These are phyloP conservation scores for Boehmeria nivea DNA, from an alignment of 306 rosid species.

Conservation along the genomic window DNA sequence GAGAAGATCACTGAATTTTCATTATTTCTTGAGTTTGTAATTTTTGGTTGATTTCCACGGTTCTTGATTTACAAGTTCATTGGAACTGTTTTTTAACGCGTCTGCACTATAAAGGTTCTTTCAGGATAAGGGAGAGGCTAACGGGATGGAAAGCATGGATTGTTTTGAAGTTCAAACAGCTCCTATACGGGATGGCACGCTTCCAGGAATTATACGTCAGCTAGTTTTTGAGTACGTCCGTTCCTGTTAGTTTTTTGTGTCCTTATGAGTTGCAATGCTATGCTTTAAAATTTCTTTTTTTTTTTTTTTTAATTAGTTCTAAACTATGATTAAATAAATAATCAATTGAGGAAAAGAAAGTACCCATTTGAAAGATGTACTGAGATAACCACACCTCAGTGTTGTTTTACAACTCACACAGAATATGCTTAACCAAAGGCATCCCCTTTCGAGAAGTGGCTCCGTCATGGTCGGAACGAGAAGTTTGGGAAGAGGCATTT, in stretches of 20 bases:
- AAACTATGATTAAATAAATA: background rate
- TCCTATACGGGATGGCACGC: slow-evolving; percentile 64
- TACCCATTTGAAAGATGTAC: slow-evolving; percentile 7
- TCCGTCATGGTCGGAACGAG: slow-evolving; percentile 70
- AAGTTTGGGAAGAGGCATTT: slow-evolving; percentile 80
- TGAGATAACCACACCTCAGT: slow-evolving; percentile 7
- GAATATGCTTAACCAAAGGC: slow-evolving; percentile 64
- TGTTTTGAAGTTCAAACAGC: slow-evolving; percentile 87
- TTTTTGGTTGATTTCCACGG: too few relatives aligned
- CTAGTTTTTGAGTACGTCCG: slow-evolving; percentile 64
- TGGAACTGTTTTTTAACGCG: too few relatives aligned
- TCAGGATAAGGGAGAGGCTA: slow-evolving; percentile 40
- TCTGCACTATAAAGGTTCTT: too few relatives aligned
- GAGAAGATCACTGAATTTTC: too few relatives aligned
- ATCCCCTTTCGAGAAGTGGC: slow-evolving; percentile 78
- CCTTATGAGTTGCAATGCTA: background rate
- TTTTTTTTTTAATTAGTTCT: background rate
- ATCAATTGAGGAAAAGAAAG: background rate
- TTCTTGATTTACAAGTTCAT: too few relatives aligned
- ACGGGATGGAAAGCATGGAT: slow-evolving; percentile 23
- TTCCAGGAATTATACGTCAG: slow-evolving; percentile 80
- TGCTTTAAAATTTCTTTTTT: background rate
- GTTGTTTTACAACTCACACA: slow-evolving; percentile 24
- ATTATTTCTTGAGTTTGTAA: too few relatives aligned
- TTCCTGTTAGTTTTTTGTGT: slow-evolving; percentile 1